Evolutionary conservation across 148 eudicot genomes (phyloP), one percentile per base, ranked within the genome.

Genomic region (Rheum nobile): DNA sequence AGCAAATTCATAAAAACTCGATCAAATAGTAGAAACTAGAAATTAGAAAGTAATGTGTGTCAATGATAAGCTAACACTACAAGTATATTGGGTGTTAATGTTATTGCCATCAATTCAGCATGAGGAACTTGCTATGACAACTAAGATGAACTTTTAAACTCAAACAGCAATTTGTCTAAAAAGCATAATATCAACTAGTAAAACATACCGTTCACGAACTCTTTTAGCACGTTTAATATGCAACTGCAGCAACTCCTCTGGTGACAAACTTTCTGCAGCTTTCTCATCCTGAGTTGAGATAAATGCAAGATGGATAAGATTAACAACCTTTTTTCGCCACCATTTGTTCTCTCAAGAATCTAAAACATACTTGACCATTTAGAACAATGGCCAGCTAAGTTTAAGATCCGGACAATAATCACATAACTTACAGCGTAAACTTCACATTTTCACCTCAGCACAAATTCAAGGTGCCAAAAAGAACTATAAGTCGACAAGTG

Each of bases 191-290:
- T 22, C 50, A 71, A 71, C 74, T 29, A 71, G 22, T 22, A n/a
- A 35, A 71, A 70, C 75, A 59, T 80, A 84, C 91, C 84, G 81
- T 34, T 85, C 85, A 73, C 91, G 82, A 75, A 88, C 87, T 81
- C 76, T 83, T 75, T 90, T 90, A 35, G 95, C 90, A 78, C 83
- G 89, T 79, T 83, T 86, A 54, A 90, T 72, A 79, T 87, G 95
- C 78, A 76, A 77, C 41, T 80, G 81, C 75, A 90, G 74, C 73
- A 90, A 77, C 39, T 86, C 90, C 54, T 86, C 71, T 61, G 86
- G 54, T 65, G 79, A 39, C 74, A 77, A 77, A 72, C 79, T 69
- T 54, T 79, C 90, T 10, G 72, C 79, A 74, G 77, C 75, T 59
- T 71, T 80, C 72, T 76, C 79, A 37, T 61, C 89, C 95, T 90